These are phyloP conservation scores for Torulaspora maleeae DNA, from an alignment of 805 yeast species.

Conservation along the genomic window DNA sequence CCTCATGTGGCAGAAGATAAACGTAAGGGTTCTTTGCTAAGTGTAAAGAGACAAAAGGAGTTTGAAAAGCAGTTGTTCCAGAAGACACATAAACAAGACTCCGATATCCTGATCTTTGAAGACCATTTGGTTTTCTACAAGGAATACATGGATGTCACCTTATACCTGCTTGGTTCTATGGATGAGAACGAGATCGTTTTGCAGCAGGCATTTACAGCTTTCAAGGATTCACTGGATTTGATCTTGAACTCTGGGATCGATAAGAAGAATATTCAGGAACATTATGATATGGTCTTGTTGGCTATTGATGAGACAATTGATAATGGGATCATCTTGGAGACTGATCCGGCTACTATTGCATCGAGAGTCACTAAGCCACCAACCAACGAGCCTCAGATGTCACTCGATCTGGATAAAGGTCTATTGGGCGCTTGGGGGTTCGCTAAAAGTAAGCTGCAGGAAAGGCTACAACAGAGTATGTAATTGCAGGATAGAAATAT, in stretches of 20 bases:
- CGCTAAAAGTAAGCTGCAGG: slow-evolving; percentile 68
- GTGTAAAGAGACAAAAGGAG: slow-evolving; percentile 59
- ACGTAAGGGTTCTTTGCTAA: slow-evolving; percentile 32
- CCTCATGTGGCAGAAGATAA: slow-evolving; percentile 44
- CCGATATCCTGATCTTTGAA: slow-evolving; percentile 77
- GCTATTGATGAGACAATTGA: slow-evolving; percentile 91
- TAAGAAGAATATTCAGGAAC: slow-evolving; percentile 69
- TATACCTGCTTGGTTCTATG: slow-evolving; percentile 64
- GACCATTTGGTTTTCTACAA: slow-evolving; percentile 80
- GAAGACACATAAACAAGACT: slow-evolving; percentile 75
- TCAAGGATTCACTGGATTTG: slow-evolving; percentile 76
- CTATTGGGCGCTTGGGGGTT: slow-evolving; percentile 80
- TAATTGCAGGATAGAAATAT: slow-evolving; percentile 14
- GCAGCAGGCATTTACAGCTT: slow-evolving; percentile 68
- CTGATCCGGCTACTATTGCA: slow-evolving; percentile 81
- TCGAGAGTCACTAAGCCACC: slow-evolving; percentile 91
- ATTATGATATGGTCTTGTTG: slow-evolving; percentile 79
- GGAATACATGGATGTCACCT: slow-evolving; percentile 68
- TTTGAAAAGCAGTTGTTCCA: slow-evolving; percentile 70
- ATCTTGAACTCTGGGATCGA: slow-evolving; percentile 65
- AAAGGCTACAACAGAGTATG: slow-evolving; percentile 45
- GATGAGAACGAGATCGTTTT: slow-evolving; percentile 84
- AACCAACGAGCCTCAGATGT: slow-evolving; percentile 54
- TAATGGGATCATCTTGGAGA: slow-evolving; percentile 88
- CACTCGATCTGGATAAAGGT: slow-evolving; percentile 70